Evolutionary conservation across 345 rosid genomes (phyloP).

Genomic region (Syzygium jambos): DNA sequence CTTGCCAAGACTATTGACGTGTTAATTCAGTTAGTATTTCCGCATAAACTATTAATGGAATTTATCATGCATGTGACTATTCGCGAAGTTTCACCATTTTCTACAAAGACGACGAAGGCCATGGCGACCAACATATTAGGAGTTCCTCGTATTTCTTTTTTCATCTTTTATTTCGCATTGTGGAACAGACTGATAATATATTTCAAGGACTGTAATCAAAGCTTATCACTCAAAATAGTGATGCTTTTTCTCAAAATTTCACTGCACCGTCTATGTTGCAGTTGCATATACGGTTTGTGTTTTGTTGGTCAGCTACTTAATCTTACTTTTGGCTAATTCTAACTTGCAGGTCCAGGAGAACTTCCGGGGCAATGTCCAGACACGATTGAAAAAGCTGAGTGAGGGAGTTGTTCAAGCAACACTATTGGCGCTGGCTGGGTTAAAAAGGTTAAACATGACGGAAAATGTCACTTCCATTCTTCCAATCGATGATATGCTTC

Average conservation of each 20-base stretch:
- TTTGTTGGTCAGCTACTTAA: not conserved
- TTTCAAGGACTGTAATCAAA: not conserved
- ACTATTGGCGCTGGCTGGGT: slow-evolving; percentile 91
- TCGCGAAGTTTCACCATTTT: not conserved
- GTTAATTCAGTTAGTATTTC: not conserved
- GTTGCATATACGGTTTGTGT: not conserved
- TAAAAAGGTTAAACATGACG: slow-evolving; percentile 82
- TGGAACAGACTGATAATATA: not conserved
- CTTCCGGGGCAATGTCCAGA: slow-evolving; percentile 94
- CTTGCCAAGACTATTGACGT: not conserved
- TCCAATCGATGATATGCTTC: slow-evolving; percentile 88
- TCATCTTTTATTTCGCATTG: not conserved
- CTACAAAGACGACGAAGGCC: not conserved
- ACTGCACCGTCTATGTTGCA: not conserved
- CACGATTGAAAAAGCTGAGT: slow-evolving; percentile 74
- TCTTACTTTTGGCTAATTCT: slow-evolving; percentile 5
- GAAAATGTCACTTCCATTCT: slow-evolving; percentile 75
- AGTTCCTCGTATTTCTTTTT: not conserved
- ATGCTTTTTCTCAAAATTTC: not conserved
- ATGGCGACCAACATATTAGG: not conserved
- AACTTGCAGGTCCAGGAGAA: slow-evolving; percentile 70
- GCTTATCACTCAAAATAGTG: not conserved
- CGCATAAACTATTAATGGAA: not conserved
- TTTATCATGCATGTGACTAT: not conserved
- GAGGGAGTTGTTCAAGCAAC: slow-evolving; percentile 91